Evolutionary conservation across 2,329 filamentous ascomycete species (phyloP).

Genomic region (Neofusicoccum ribis): DNA sequence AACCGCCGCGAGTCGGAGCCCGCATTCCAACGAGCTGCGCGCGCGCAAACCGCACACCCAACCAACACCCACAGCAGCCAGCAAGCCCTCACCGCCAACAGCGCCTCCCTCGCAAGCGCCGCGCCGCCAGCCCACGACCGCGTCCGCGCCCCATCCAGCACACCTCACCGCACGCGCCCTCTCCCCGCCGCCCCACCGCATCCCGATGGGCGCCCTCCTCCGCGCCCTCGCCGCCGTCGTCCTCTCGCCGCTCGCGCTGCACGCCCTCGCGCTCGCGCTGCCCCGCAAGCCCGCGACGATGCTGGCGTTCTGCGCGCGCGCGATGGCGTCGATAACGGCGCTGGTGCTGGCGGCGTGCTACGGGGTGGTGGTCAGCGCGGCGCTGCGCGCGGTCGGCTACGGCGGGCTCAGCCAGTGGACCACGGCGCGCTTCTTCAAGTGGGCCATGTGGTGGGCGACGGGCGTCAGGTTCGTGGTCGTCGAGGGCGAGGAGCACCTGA

Average conservation of each 20-base stretch:
- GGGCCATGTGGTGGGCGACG: slow-evolving; percentile 70
- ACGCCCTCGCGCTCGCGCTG: background rate
- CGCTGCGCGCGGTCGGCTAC: slow-evolving; percentile 69
- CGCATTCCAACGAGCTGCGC: background rate
- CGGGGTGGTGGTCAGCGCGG: slow-evolving; percentile 72
- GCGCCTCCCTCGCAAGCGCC: background rate
- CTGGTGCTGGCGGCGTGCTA: slow-evolving; percentile 59
- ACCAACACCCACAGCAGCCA: too few species aligned
- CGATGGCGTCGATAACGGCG: slow-evolving; percentile 44
- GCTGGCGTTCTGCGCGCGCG: slow-evolving; percentile 65
- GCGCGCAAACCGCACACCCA: background rate
- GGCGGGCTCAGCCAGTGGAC: slow-evolving; percentile 84
- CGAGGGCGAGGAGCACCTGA: slow-evolving; percentile 44
- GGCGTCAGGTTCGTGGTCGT: slow-evolving; percentile 76
- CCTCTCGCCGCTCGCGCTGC: slow-evolving; percentile 15
- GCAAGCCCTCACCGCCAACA: background rate
- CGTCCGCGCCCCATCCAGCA: background rate
- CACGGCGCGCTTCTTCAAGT: slow-evolving; percentile 76
- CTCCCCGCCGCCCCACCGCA: background rate
- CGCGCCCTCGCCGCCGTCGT: slow-evolving; percentile 4
- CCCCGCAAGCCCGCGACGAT: slow-evolving; percentile 13
- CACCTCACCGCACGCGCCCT: background rate
- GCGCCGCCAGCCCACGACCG: background rate
- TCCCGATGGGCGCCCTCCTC: slow-evolving; percentile 13
- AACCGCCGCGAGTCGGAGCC: background rate